phyloP scores from a whole-genome alignment of 2,329 filamentous ascomycete species.

The Berkeleyomyces rouxiae region DNA sequence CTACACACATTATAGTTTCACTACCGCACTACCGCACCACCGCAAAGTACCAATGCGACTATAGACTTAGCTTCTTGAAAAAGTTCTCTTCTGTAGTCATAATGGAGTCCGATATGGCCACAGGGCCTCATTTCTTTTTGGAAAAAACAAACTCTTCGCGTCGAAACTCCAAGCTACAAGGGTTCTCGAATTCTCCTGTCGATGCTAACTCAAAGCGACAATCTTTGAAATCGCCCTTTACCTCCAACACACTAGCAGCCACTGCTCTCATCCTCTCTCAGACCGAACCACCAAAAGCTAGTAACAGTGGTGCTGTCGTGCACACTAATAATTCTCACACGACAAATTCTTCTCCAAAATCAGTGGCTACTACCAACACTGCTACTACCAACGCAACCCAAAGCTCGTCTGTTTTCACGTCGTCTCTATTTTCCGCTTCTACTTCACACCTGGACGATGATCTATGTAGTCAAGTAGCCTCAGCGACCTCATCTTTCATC shows the following conservation, averaged over 20 bases:
- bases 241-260: constrained; percentile 6
- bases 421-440: constrained; percentile 12
- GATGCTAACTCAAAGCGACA: constrained; percentile 2
- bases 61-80: neutral
- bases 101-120: constrained; percentile 2
- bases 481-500: constrained; percentile 9
- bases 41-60: neutral
- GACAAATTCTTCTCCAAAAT: constrained; percentile 8
- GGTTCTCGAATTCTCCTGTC: constrained; percentile 4
- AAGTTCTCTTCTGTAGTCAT: neutral
- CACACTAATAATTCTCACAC: neutral
- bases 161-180: constrained; percentile 8
- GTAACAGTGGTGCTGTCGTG: neutral
- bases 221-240: constrained; percentile 5
- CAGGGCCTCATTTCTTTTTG: neutral
- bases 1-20: neutral
- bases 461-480: constrained; percentile 8
- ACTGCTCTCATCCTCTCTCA: constrained; percentile 5
- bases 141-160: neutral
- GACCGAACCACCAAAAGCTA: neutral
- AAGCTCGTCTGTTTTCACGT: constrained; percentile 10
- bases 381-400: constrained; percentile 4
- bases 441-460: constrained; percentile 12
- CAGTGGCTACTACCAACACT: constrained; percentile 9
- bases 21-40: neutral